A percentile compares a stretch with the other conserved stretches of the same genome.
phyloP scores from a whole-genome alignment of 768 basidiomycete genomes.

The Inosperma sp. region DNA sequence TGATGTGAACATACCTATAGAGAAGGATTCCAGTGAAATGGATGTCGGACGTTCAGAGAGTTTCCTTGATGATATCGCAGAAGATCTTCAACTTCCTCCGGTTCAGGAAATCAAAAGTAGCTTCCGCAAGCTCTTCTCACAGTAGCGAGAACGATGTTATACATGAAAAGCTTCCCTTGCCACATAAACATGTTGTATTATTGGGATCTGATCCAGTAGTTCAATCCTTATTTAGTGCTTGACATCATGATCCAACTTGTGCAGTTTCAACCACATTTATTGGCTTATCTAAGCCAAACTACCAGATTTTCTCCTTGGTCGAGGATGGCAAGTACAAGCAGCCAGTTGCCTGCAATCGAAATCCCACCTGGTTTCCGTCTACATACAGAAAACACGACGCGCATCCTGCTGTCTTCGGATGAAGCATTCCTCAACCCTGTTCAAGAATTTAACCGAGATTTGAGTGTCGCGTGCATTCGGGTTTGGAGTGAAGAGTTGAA shows the following conservation, averaged over 20 bases:
- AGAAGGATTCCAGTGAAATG: constrained; percentile 4
- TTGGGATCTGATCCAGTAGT: no score
- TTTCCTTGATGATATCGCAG: constrained; percentile 42
- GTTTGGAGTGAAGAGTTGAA: constrained; percentile 79
- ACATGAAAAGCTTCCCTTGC: no score
- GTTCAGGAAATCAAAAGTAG: constrained; percentile 29
- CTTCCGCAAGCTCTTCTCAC: constrained; percentile 32
- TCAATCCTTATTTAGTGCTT: no score
- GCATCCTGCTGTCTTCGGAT: constrained; percentile 74
- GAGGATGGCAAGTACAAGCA: constrained; percentile 19
- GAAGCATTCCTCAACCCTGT: constrained; percentile 96
- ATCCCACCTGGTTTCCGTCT: constrained; percentile 74
- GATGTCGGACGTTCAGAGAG: constrained; percentile 25
- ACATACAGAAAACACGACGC: constrained; percentile 77
- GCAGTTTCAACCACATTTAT: no score
- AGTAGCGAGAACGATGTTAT: no score
- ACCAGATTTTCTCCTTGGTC: not conserved
- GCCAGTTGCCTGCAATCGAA: constrained; percentile 19
- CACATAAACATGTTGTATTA: no score
- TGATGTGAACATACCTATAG: constrained; percentile 7
- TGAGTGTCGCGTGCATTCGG: constrained; percentile 85
- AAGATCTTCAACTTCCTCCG: constrained; percentile 42
- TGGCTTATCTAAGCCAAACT: not conserved
- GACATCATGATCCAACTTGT: no score
- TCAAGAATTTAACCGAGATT: constrained; percentile 96